A percentile compares a stretch with the other conserved stretches of the same genome.
Evolutionary conservation across 495 filamentous ascomycete genomes (phyloP).

Genomic region (Neurospora sp.): DNA sequence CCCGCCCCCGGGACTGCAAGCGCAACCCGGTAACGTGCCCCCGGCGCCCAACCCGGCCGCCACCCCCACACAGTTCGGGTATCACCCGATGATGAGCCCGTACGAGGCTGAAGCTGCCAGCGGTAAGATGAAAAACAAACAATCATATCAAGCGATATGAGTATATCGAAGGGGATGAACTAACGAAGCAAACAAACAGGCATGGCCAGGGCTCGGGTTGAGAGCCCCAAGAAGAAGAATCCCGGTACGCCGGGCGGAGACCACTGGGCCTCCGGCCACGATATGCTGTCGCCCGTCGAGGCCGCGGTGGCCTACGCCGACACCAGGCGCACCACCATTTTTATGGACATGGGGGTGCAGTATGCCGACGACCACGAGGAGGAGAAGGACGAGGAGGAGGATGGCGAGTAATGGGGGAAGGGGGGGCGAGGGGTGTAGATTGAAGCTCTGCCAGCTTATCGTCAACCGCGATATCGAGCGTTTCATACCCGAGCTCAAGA

Average conservation of each 20-base stretch:
- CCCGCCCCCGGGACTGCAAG: background rate
- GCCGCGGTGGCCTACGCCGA: background rate
- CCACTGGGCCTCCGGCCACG: background rate
- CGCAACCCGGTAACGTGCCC: background rate
- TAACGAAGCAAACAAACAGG: background rate
- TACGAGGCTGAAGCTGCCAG: slow-evolving; percentile 11
- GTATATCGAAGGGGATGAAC: background rate
- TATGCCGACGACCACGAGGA: background rate
- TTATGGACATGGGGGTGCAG: background rate
- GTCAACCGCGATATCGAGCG: slow-evolving; percentile 99
- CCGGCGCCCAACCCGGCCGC: background rate
- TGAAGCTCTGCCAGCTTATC: slow-evolving; percentile 88
- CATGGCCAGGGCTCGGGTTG: background rate
- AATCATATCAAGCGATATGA: background rate
- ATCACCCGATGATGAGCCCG: slow-evolving; percentile 12
- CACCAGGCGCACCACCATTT: background rate
- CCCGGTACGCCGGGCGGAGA: background rate
- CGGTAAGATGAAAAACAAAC: background rate
- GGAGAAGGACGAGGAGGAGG: background rate
- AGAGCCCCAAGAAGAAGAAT: background rate
- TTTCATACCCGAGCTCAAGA: slow-evolving; percentile 97
- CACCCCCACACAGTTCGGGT: background rate
- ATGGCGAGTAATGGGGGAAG: background rate
- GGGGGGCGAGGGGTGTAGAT: background rate
- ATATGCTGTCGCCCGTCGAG: background rate